Base-by-base conservation (phyloP, 1,139 yeast species). In the Hansenula anomala region DNA sequence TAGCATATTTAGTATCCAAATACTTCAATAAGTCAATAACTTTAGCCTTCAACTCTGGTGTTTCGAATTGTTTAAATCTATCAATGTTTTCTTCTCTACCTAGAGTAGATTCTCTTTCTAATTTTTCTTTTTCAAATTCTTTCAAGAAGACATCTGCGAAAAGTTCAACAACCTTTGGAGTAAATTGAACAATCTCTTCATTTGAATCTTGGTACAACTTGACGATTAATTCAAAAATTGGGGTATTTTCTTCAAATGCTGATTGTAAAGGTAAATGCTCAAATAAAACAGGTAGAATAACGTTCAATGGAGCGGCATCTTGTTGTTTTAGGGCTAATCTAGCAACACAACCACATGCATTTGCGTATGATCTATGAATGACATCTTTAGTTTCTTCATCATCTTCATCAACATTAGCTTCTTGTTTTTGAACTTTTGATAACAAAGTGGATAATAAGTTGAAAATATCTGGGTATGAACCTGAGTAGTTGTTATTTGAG, bases 341-440 rank as follows among this genome's bases (percentile, higher is more conserved):
- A 26, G 96, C 89, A 45, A 90, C 95, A 74, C 98, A 92, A 34
- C 99, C 99, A 63, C 95, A 85, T 8, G 96, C 96, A 62, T 92
- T 92, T 46, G 97, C 96, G 52, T 80, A 78, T 13, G 95, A 80
- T 65, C 97, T 77, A 63, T 84, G 80, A 49, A 87, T 77, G 45
- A 80, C 85, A 49, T 89, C 96, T 59, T 75, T 76, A 36, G 87
- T 75, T 61, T 86, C 95, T 49, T 82, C 94, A 52, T 83, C 94
- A 47, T 77, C 85, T 41, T 70, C 77, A 43, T 71, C 74, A 43
- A 68, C 65, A 52, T 71, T 68, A 39, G 70, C 69, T 49, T 79
- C 80, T 62, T 78, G 77, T 52, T 76, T 78, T 59, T 85, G 94
- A 37, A 89, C 87, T 64, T 83, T 84, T 56, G 73, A 77, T 59